Base-by-base conservation (phyloP, 2,329 filamentous ascomycete genomes). In the Venturia oleaginea region DNA sequence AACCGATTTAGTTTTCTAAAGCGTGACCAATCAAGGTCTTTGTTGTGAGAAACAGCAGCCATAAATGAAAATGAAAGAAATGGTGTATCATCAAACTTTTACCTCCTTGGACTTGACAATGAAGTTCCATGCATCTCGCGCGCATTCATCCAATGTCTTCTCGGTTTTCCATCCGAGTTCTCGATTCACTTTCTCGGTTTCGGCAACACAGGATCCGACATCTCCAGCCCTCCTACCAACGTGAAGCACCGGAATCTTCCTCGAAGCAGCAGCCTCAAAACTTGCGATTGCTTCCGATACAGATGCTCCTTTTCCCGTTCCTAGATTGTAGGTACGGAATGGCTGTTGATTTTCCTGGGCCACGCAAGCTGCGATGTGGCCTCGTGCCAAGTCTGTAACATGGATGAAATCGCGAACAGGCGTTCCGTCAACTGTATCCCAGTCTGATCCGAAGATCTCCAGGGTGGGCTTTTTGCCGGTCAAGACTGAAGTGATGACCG, bases 371-470 rank as follows among this genome's bases (percentile, higher is more conserved):
- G 85, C 84, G 43, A 87, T 80, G 72, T 89, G 86, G 4, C 84
- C 86, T 51, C 82, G 78, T 7, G 85, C 85, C 54, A 89, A 78
- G 72, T 88, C 86, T 19, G 81, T 82, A 46, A 88, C 86, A 68
- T 88, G 86, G 68, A 88, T 86, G 70, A 86, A 89, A 72, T 89
- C 86, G 48, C 86, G 83, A 51, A 88, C 80, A 1, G 85, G 84
- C 0, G 86, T 88, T n/a, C 86, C 86, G 68, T 89, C 86, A 3
- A 78, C 75, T 0, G 86, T 88, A 65, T 85, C 79, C 81, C 85
- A 89, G 72, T 89, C 84, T 2, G 79, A 80, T 8, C 86, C 86
- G 67, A 85, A 88, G 62, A 88, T 81, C 61, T 83, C 78, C n/a
- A 88, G 76, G 54, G 80, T 77, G 3, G 77, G 69, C 59, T 80